Evolutionary conservation across 441 rosid species (phyloP), one percentile per base, ranked within the genome.

Genomic region (Hura crepitans): DNA sequence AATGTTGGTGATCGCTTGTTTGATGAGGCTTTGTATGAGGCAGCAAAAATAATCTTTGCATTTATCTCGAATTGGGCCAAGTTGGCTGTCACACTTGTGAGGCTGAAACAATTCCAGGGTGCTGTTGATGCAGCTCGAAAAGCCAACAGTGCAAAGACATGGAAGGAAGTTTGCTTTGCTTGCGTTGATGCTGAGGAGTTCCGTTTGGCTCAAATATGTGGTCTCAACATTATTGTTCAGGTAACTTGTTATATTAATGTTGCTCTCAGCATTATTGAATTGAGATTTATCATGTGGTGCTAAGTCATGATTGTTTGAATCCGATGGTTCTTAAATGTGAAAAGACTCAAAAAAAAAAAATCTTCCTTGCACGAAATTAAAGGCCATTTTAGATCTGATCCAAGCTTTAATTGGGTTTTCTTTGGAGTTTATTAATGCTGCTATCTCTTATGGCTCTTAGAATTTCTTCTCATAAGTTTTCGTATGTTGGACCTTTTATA

Each of bases 91-190:
- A 93, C 99, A 3, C 93, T 96, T 68, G 98, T 96, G 75, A 91
- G 86, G 87, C 86, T 96, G 71, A 83, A 87, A 64, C 99, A 96
- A 75, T 96, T 89, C 85, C 99, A 96, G 81, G 89, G 97, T 72
- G 99, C 99, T 70, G 98, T 93, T 75, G 99, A 96, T 79, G 99
- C 99, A 54, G 98, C 99, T 70, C 83, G 99, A 66, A 96, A 96
- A 82, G 99, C 99, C 31, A 96, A 96, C 83, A 96, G 99, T 76
- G 92, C 97, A 20, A 96, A 96, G 84, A 96, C 99, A 65, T 96
- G 99, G 99, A 96, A 93, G 81, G 97, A 89, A 84, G 97, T 96
- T 70, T 96, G 99, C 85, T 96, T 96, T 90, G 97, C 99, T 62
- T 96, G 99, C 83, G 97, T 96, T 70, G 99, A 96, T 81, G 99